Base-by-base conservation (phyloP, 2,329 filamentous ascomycete genomes). In the Orbilia quercus region DNA sequence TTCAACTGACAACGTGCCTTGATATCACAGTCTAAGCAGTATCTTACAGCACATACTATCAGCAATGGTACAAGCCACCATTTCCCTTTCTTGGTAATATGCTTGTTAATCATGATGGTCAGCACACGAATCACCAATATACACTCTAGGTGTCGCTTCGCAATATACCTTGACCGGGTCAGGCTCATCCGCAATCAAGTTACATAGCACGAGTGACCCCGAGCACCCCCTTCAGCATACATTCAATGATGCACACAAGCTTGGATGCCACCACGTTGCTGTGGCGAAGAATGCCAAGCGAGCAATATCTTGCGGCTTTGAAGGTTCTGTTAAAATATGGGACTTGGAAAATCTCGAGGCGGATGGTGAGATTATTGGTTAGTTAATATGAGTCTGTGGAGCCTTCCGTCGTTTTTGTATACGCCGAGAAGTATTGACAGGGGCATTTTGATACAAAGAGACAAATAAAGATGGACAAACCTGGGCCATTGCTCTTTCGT, bases 251-350 rank as follows among this genome's bases (percentile, higher is more conserved):
- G 93, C 90, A 28, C 95, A 99, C 82, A 89, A 89, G 76, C 86
- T 96, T 34, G 95, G 95, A 76, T 95, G 92, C 79, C 95, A 99
- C 82, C 95, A 99, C 81, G 83, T 98, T 54, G 89, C 88, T 75
- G 89, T 90, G 80, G 83, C 88, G 81, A 84, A 82, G 42, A 85
- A 90, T 76, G 92, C 92, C 45, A 87, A 84, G 59, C 84, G 57
- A 25, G 91, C 91, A 14, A 92, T 91, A 2, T 96, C 89, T 71
- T 91, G 89, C 12, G 96, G 95, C 0, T 99, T 99, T 78, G 91
- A 88, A 16, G 94, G 96, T 42, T 91, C 95, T 76, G 84, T 96
- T 60, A 94, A 91, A 81, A 84, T 96, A 77, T 99, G 95, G 95
- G 82, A 82, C 38, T 83, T 87, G 66, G 81, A 84, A 70, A 83